A percentile compares a stretch with the other conserved stretches of the same genome.
These are phyloP conservation scores for Penicillium brevicompactum DNA, from an alignment of 2,329 filamentous ascomycete genomes.

Conservation along the genomic window DNA sequence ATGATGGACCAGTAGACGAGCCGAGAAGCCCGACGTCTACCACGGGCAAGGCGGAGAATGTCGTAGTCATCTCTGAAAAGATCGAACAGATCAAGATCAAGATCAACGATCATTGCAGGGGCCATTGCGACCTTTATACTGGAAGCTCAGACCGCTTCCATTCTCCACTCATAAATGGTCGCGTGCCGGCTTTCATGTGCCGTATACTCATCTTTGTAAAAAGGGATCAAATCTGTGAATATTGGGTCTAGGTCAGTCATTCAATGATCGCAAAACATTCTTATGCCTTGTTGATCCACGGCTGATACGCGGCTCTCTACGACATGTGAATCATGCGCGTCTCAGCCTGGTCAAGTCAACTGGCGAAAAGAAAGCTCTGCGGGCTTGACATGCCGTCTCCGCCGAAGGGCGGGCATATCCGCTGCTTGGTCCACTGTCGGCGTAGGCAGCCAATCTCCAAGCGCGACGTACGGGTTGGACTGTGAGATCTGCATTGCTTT, in stretches of 20 bases:
- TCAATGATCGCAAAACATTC: background rate
- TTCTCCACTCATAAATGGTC: background rate
- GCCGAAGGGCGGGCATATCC: no score
- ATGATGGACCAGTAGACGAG: constrained; percentile 21
- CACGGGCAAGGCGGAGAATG: constrained; percentile 47
- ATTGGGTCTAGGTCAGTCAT: background rate
- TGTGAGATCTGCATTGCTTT: no score
- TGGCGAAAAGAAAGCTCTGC: no score
- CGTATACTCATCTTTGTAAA: background rate
- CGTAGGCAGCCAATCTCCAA: no score
- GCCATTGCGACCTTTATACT: background rate
- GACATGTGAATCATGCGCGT: no score
- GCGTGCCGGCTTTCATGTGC: background rate
- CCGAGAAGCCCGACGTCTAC: constrained; percentile 44
- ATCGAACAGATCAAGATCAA: background rate
- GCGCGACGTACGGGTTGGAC: no score
- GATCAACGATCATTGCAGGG: background rate
- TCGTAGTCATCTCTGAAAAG: constrained; percentile 39
- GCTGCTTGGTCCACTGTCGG: no score
- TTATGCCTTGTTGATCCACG: no score
- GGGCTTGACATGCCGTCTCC: no score
- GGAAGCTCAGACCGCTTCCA: background rate
- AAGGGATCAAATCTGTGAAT: no score
- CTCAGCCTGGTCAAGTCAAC: no score
- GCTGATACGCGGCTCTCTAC: no score